Evolutionary conservation across 345 rosid species (phyloP).

Genomic region (Adansonia digitata): DNA sequence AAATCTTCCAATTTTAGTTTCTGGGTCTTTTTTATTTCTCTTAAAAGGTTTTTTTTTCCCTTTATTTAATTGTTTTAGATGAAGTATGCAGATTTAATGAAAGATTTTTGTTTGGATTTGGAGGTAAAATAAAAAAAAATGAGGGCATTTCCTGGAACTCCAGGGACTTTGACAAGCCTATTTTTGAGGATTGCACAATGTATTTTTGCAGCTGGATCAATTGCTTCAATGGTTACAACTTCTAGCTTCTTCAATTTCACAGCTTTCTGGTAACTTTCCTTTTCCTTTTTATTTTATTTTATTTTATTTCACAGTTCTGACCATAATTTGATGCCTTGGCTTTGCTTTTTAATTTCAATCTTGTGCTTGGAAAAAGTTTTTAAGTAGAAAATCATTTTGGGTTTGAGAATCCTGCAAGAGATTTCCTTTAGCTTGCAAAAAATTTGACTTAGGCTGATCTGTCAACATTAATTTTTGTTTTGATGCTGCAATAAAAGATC

Average conservation of each 20-base stretch:
- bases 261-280: constrained; percentile 63
- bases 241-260: constrained; percentile 52
- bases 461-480: background rate
- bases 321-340: background rate
- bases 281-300: background rate
- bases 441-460: background rate
- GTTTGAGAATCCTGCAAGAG: background rate
- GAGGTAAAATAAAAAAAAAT: constrained; percentile 29
- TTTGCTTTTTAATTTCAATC: background rate
- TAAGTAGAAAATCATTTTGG: background rate
- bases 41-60: background rate
- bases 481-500: background rate
- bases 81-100: constrained; percentile 6
- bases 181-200: constrained; percentile 61
- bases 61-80: constrained; percentile 3
- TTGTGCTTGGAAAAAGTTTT: background rate
- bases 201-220: constrained; percentile 70
- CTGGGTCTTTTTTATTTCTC: constrained; percentile 5
- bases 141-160: constrained; percentile 79
- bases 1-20: background rate
- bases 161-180: constrained; percentile 69
- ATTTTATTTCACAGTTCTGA: too few relatives aligned
- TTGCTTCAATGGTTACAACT: constrained; percentile 63
- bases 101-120: constrained; percentile 6
- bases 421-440: background rate